Base-by-base conservation (phyloP, 345 rosid species). In the Odontarrhena argentea region DNA sequence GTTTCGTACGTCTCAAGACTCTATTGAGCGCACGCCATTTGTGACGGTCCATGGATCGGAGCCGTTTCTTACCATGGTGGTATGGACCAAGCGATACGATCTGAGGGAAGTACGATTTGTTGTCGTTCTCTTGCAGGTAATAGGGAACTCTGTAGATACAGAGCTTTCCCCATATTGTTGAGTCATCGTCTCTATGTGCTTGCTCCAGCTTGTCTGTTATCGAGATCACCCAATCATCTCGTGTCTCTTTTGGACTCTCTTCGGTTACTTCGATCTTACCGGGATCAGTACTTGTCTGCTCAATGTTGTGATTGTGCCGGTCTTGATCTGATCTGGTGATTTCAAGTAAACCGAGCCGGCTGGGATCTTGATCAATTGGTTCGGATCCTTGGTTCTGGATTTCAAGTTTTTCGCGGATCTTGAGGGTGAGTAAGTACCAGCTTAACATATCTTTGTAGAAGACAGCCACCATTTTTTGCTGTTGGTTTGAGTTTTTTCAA, bases 81-180 rank as follows among this genome's bases (percentile, higher is more conserved):
- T 86, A 89, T 9, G 98, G 96, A 68, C 96, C 96, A 41, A 89
- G 50, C 4, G 96, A 92, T 42, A 84, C 87, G 4, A 77, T 81
- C 68, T 89, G 98, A 22, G 98, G 98, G 12, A 80, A 77, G 66
- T 84, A 84, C 26, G 90, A 91, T 49, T 80, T 87, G 70, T 87
- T 85, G 55, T 92, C 96, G n/a, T 82, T 87, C 44, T 86, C 75
- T 58, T 69, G 75, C 6, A 70, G 50, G 43, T 75, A 70, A 60
- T 75, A 54, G 8, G 79, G 74, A 26, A 75, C 59, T 55, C 50
- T 65, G 55, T 75, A 71, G 41, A 72, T 72, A 40, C 67, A 68
- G 15, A 69, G 69, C 52, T 80, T 86, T 6, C 78, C 84, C 98
- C 97, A 86, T 2, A 76, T 77, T 48, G 83, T 40, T 0, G 80